These are phyloP conservation scores for Ceratobasidium theobromae DNA, from an alignment of 1,284 basidiomycete genomes.

Conservation along the genomic window DNA sequence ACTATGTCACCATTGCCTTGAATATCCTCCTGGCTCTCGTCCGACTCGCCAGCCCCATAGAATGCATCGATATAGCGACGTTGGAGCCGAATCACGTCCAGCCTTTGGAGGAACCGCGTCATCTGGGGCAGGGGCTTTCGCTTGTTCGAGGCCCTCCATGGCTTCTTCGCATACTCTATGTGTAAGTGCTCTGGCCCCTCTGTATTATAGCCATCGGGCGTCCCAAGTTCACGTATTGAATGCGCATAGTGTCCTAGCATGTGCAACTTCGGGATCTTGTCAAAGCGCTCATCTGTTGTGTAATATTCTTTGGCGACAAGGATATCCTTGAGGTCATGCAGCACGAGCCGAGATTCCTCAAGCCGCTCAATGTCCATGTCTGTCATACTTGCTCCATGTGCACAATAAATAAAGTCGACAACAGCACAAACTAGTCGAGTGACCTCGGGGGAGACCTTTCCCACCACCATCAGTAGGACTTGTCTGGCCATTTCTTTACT, in stretches of 20 bases:
- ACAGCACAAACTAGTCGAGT: not conserved
- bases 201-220: constrained; percentile 33
- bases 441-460: not conserved
- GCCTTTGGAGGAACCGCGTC: not conserved
- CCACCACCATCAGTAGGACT: constrained; percentile 3
- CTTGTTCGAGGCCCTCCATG: constrained; percentile 19
- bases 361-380: not conserved
- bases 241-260: constrained; percentile 19
- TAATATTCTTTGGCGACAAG: constrained; percentile 4
- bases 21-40: not conserved
- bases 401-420: constrained; percentile 1
- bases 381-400: constrained; percentile 3
- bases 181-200: constrained; percentile 35
- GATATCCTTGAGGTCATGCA: not conserved
- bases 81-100: not conserved
- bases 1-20: not conserved
- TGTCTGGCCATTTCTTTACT: constrained; percentile 7
- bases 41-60: not conserved
- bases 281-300: not conserved
- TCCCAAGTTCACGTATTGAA: constrained; percentile 23
- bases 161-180: constrained; percentile 7
- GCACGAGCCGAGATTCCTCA: not conserved
- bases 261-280: constrained; percentile 14
- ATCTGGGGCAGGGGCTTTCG: not conserved
- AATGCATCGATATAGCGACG: not conserved